Percentiles rank a stretch among this genome's conserved stretches.
Conservation (phyloP, 2,329 filamentous ascomycete species). For the Lithohypha guttulata region DNA sequence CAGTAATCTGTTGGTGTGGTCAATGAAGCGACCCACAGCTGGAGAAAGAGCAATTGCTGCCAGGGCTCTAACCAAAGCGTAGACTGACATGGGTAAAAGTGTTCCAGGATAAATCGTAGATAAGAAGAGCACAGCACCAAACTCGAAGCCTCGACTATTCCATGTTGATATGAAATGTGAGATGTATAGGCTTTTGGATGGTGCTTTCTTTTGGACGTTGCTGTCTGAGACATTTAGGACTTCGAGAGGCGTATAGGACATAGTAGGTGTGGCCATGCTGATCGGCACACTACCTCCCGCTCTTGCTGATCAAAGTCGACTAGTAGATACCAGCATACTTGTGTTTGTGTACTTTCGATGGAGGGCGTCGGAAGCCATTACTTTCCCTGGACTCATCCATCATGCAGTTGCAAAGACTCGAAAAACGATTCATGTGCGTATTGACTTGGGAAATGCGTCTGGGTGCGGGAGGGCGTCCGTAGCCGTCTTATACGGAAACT, state of each 20-base stretch:
- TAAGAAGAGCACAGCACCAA: constrained; percentile 50
- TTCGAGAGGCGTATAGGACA: not conserved
- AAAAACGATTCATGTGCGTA: too few species aligned
- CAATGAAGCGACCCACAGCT: constrained; percentile 49
- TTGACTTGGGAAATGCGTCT: too few species aligned
- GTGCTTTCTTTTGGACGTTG: not conserved
- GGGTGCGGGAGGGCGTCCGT: too few species aligned
- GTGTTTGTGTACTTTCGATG: too few species aligned
- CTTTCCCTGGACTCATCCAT: too few species aligned
- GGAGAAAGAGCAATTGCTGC: constrained; percentile 50
- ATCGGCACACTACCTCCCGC: not conserved
- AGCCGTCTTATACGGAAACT: too few species aligned
- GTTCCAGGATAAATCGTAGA: constrained; percentile 47
- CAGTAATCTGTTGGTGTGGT: constrained; percentile 41
- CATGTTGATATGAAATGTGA: constrained; percentile 54
- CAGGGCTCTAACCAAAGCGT: constrained; percentile 51
- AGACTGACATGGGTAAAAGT: constrained; percentile 56
- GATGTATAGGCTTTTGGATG: constrained; percentile 35
- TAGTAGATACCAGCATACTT: too few species aligned
- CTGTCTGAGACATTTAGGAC: not conserved
- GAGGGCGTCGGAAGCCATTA: too few species aligned
- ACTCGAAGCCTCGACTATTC: constrained; percentile 56
- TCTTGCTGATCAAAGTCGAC: too few species aligned
- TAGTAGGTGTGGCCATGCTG: not conserved
- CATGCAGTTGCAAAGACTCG: too few species aligned